A percentile compares a stretch with the other conserved stretches of the same genome.
Conservation (phyloP, 169 alveolate species). For the Theileria orientalis region DNA sequence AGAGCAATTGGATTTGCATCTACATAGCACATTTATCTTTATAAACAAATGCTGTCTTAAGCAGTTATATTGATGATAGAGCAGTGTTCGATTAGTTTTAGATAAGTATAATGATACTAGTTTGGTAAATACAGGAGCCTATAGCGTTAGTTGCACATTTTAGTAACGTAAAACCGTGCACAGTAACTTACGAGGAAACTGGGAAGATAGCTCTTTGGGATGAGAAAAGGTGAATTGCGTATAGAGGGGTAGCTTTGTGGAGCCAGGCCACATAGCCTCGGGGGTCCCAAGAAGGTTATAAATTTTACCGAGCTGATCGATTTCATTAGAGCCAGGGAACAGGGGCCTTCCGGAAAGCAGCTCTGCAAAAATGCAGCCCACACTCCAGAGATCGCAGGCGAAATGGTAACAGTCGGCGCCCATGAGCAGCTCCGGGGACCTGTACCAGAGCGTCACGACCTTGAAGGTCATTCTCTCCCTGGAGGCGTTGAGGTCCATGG, state of each 20-base stretch:
- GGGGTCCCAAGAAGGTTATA: slow-evolving; percentile 84
- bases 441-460: slow-evolving; percentile 92
- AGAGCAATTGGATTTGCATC: slow-evolving; percentile 23
- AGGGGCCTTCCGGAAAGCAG: slow-evolving; percentile 82
- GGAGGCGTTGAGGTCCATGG: slow-evolving; percentile 59
- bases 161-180: not conserved
- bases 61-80: slow-evolving; percentile 43
- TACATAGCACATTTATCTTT: slow-evolving; percentile 1
- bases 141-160: no score
- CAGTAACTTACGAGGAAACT: slow-evolving; percentile 43
- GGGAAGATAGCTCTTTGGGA: slow-evolving; percentile 50
- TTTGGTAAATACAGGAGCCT: no score
- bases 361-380: slow-evolving; percentile 93
- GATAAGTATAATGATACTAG: no score
- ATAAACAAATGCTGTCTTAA: no score
- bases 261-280: slow-evolving; percentile 88
- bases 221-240: slow-evolving; percentile 66
- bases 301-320: slow-evolving; percentile 82
- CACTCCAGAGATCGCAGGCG: slow-evolving; percentile 93
- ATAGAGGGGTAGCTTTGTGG: slow-evolving; percentile 67
- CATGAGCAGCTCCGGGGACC: slow-evolving; percentile 94
- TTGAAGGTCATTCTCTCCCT: slow-evolving; percentile 80
- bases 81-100: no score
- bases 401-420: slow-evolving; percentile 87
- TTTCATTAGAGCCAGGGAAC: slow-evolving; percentile 86